Conservation (phyloP, 352 stramenopile genomes). For the Phytopythium oedochilum region DNA sequence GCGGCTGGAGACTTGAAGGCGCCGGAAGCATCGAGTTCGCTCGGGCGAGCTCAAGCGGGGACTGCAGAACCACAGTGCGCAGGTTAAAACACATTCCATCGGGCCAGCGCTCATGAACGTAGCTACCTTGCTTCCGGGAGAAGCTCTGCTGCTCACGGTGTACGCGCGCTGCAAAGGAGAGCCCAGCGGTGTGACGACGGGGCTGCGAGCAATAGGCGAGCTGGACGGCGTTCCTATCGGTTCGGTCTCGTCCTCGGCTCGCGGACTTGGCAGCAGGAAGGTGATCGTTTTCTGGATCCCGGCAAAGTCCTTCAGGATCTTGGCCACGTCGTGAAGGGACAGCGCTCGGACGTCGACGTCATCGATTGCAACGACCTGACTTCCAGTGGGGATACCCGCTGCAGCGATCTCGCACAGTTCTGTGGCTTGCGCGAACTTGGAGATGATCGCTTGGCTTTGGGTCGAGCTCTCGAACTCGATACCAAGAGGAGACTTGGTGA, state of each 20-base stretch:
- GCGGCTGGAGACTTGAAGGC: slow-evolving; percentile 5
- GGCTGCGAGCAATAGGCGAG: not conserved
- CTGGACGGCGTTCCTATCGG: not conserved
- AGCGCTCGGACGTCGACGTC: slow-evolving; percentile 34
- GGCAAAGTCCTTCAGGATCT: slow-evolving; percentile 25
- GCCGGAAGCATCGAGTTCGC: not conserved
- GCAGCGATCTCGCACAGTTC: slow-evolving; percentile 10
- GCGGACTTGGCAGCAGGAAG: slow-evolving; percentile 21
- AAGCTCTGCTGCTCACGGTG: not conserved
- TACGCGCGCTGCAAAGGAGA: not conserved
- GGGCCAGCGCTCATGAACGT: too few species aligned
- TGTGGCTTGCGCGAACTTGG: slow-evolving; percentile 10
- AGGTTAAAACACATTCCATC: not conserved
- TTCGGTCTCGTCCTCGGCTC: not conserved
- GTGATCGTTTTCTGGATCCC: slow-evolving; percentile 19
- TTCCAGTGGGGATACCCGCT: slow-evolving; percentile 29
- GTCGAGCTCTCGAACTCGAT: slow-evolving; percentile 25
- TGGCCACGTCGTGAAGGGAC: slow-evolving; percentile 25
- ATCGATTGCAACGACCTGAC: slow-evolving; percentile 44
- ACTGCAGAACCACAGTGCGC: not conserved
- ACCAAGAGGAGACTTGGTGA: slow-evolving; percentile 19
- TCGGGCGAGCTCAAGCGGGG: not conserved
- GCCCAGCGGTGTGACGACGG: not conserved
- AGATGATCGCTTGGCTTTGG: slow-evolving; percentile 13
- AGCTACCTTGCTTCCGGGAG: not conserved